A percentile compares a stretch with the other conserved stretches of the same genome.
These are phyloP conservation scores for Fusarium sp. DNA, from an alignment of 2,329 filamentous ascomycete species.

Conservation along the genomic window DNA sequence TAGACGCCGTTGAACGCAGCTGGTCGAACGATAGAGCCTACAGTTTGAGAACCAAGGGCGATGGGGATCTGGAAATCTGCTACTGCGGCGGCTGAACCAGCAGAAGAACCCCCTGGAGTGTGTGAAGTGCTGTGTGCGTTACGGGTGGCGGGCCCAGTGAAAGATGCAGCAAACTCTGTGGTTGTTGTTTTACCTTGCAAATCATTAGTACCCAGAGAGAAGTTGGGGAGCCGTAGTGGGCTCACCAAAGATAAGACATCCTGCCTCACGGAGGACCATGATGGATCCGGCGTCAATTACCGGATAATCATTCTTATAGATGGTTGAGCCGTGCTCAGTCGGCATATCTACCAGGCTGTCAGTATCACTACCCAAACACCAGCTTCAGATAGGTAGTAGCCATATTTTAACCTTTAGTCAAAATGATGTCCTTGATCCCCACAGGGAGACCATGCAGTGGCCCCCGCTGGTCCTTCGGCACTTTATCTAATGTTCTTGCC, in stretches of 20 bases:
- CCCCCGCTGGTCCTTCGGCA: conserved; percentile 60
- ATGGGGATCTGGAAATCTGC: conserved; percentile 72
- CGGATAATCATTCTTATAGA: conserved; percentile 58
- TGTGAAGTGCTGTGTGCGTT: conserved; percentile 72
- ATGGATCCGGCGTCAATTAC: conserved; percentile 63
- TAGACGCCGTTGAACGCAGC: conserved; percentile 74
- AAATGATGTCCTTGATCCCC: conserved; percentile 70
- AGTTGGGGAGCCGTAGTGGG: conserved; percentile 48
- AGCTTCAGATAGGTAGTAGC: too few relatives aligned
- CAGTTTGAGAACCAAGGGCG: conserved; percentile 73
- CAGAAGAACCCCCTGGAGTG: conserved; percentile 74
- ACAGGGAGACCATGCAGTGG: conserved; percentile 68
- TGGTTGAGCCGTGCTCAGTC: conserved; percentile 63
- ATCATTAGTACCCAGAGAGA: conserved; percentile 61
- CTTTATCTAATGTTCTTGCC: conserved; percentile 60
- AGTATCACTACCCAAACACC: accelerated
- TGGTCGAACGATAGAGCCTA: conserved; percentile 72
- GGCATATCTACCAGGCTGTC: conserved; percentile 59
- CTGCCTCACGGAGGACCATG: conserved; percentile 61
- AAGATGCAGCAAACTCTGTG: conserved; percentile 68
- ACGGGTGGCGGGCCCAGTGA: conserved; percentile 59
- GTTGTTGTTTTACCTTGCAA: conserved; percentile 53
- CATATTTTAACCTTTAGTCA: conserved; percentile 61
- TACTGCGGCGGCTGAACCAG: conserved; percentile 74
- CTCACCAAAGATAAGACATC: conserved; percentile 63